Percentiles rank a stretch among this genome's conserved stretches.
phyloP scores from a whole-genome alignment of 1,284 basidiomycete genomes.

The Leccinum pachyderme region DNA sequence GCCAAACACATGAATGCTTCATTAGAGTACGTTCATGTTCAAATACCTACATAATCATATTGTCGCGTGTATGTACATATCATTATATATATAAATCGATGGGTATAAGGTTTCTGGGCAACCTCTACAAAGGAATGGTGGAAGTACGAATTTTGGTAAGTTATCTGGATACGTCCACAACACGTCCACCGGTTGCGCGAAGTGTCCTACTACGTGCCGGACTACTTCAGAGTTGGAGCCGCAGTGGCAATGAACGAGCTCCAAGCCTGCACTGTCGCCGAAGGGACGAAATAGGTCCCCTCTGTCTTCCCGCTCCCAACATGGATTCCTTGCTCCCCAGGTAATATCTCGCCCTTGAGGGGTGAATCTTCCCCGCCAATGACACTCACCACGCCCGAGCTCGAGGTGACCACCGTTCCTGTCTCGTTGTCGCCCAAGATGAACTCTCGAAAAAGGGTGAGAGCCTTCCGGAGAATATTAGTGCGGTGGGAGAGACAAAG shows the following conservation, averaged over 20 bases:
- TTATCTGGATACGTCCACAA: too few species aligned
- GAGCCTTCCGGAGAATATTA: too few species aligned
- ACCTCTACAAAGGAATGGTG: too few species aligned
- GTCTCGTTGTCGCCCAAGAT: conserved; percentile 53
- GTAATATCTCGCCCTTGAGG: not conserved
- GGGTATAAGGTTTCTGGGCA: not conserved
- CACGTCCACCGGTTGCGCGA: too few species aligned
- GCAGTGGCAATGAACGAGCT: not conserved
- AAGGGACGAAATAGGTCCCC: not conserved
- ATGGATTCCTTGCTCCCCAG: not conserved
- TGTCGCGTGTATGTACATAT: not conserved
- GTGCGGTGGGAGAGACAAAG: not conserved
- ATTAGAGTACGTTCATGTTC: conserved; percentile 10
- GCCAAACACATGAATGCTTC: not conserved
- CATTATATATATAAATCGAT: not conserved
- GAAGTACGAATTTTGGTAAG: too few species aligned
- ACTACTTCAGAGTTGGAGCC: not conserved
- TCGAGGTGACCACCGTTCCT: conserved; percentile 43
- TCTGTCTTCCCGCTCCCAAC: not conserved
- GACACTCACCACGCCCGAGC: conserved; percentile 32
- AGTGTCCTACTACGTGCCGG: too few species aligned
- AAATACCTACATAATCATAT: conserved; percentile 11
- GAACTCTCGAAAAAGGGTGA: conserved; percentile 21
- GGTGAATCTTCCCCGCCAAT: conserved; percentile 48
- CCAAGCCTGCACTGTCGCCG: too few species aligned